Evolutionary conservation across 345 rosid species (phyloP).

Genomic region (Psidium guajava): DNA sequence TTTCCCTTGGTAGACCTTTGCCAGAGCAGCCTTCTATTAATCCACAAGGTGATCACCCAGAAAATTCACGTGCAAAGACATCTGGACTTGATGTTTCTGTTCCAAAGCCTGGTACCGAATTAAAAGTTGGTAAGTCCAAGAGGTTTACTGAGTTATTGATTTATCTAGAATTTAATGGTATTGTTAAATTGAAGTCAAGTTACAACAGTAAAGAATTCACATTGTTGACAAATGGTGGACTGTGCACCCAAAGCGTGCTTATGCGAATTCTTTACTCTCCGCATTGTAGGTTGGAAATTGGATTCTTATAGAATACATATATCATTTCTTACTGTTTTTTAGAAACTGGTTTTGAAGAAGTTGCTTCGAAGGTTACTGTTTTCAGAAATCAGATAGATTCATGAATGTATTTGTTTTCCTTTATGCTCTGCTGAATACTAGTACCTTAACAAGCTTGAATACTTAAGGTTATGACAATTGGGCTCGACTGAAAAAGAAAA

Average conservation of each 20-base stretch:
- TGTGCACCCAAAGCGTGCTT: not conserved
- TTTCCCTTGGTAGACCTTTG: constrained; percentile 61
- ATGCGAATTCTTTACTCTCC: not conserved
- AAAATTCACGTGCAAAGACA: constrained; percentile 48
- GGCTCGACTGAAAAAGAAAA: not conserved
- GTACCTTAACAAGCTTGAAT: not conserved
- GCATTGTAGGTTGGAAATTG: not conserved
- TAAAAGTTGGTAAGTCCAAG: constrained; percentile 51
- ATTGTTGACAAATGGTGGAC: not conserved
- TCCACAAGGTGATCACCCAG: constrained; percentile 35
- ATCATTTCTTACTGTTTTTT: not conserved
- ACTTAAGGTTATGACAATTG: not conserved
- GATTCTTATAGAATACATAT: not conserved
- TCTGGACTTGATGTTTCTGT: constrained; percentile 60
- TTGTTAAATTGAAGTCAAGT: not conserved
- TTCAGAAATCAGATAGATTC: not conserved
- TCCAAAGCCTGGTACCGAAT: constrained; percentile 76
- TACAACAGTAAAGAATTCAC: not conserved
- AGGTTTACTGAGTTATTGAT: not conserved
- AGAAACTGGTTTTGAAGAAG: not conserved
- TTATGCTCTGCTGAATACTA: not conserved
- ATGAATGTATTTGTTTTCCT: not conserved
- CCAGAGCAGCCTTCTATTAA: constrained; percentile 68
- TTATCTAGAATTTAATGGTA: not conserved
- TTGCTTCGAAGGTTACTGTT: not conserved